Base-by-base conservation (phyloP, 257 asterid species). In the Verbascum thapsus region DNA sequence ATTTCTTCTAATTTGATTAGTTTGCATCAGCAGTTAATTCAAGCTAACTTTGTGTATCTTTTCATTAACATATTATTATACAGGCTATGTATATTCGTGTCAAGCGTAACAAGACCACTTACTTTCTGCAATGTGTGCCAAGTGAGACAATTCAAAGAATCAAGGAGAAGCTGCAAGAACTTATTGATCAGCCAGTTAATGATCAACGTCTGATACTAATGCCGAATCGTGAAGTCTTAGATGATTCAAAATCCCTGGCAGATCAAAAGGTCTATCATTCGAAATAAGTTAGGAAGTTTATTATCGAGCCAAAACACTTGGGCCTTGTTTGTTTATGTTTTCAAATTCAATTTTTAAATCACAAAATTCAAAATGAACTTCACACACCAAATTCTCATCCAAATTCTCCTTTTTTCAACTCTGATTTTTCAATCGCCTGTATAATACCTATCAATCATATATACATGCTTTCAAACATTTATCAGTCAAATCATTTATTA, bases 61-160 rank as follows among this genome's bases (percentile, higher is more conserved):
- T 56, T 62, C 57, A 57, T 73, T 47, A 55, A 51, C 71, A 55
- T 54, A 67, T 68, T 54, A 67, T 68, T 40, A 26, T 58, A 59
- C 84, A 86, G 98, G 90, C 73, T 23, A 87, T 87, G 94, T 92
- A 88, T 73, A 89, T 92, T 66, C 95, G 97, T 58, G 89, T 92
- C 22, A 92, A 92, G 83, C 88, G 97, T n/a, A 70, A 71, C 65
- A 92, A 81, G 79, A 81, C 85, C 52, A 92, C 97, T 71, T 92
- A 87, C 85, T 92, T 89, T 70, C 65, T 92, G 76, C 95, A 83
- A 67, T 92, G 97, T 57, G 77, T 76, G 65, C 97, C 98, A 57
- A 88, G 91, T 49, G 96, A 92, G 84, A 83, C 87, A 23, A 59
- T 78, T 69, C 68, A 73, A 60, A 90, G 85, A 75, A 64, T 92